Conservation (phyloP, 2,329 filamentous ascomycete species). For the Apiospora aurea region DNA sequence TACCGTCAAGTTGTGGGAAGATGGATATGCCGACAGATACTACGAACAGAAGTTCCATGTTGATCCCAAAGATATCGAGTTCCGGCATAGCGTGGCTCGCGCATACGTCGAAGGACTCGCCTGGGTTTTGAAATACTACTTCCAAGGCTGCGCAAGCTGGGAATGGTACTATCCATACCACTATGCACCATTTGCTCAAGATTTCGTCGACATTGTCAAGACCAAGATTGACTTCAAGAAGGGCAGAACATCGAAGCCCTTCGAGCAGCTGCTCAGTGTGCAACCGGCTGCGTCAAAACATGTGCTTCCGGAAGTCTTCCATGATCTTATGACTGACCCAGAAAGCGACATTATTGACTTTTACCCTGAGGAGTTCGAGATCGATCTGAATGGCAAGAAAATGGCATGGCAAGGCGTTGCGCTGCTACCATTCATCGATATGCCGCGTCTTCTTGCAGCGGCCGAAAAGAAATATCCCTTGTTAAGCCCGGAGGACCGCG, state of each 20-base stretch:
- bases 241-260: slow-evolving; percentile 85
- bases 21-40: slow-evolving; percentile 93
- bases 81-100: slow-evolving; percentile 86
- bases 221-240: slow-evolving; percentile 84
- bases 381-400: slow-evolving; percentile 97
- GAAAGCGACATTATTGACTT: slow-evolving; percentile 96
- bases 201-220: slow-evolving; percentile 84
- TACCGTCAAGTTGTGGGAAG: slow-evolving; percentile 90
- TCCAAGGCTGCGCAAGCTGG: slow-evolving; percentile 98
- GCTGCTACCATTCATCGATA: slow-evolving; percentile 94
- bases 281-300: slow-evolving; percentile 92
- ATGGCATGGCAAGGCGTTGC: slow-evolving; percentile 98
- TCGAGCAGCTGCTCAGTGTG: slow-evolving; percentile 98
- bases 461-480: slow-evolving; percentile 84
- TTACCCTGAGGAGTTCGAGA: slow-evolving; percentile 91
- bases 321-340: slow-evolving; percentile 85
- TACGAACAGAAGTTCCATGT: slow-evolving; percentile 97
- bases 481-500: slow-evolving; percentile 76
- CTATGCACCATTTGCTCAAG: slow-evolving; percentile 95
- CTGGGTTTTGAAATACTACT: slow-evolving; percentile 97
- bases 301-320: slow-evolving; percentile 87
- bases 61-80: slow-evolving; percentile 79
- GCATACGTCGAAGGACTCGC: slow-evolving; percentile 94
- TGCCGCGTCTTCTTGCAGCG: slow-evolving; percentile 81
- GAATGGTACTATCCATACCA: slow-evolving; percentile 99